A percentile compares a stretch with the other conserved stretches of the same genome.
Evolutionary conservation across 257 asterid species (phyloP).

Genomic region (Primulina huaijiensis): DNA sequence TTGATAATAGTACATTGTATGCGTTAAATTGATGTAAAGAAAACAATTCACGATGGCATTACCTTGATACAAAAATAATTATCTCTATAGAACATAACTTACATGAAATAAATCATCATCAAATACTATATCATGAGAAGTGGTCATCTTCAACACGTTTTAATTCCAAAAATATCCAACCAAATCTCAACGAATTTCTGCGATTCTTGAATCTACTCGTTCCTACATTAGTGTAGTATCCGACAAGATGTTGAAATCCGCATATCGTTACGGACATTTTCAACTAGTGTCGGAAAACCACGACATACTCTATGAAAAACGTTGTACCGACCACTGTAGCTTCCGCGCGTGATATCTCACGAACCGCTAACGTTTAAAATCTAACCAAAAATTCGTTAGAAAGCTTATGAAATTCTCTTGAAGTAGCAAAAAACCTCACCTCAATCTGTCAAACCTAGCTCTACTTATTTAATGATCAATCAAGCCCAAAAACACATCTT

Average conservation of each 20-base stretch:
- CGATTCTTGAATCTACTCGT: constrained; percentile 28
- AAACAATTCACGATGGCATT: not conserved
- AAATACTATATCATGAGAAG: not conserved
- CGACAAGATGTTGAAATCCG: constrained; percentile 1
- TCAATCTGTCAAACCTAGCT: constrained; percentile 25
- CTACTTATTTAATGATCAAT: constrained; percentile 40
- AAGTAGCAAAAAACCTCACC: constrained; percentile 19
- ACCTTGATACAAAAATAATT: not conserved
- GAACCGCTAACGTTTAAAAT: not conserved
- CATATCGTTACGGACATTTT: constrained; percentile 28
- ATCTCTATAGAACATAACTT: not conserved
- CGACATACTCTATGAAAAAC: constrained; percentile 28
- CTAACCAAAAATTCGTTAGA: constrained; percentile 17
- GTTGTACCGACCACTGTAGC: constrained; percentile 41
- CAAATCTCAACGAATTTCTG: constrained; percentile 31
- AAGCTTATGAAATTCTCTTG: constrained; percentile 57
- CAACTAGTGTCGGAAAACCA: constrained; percentile 26
- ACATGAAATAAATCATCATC: not conserved
- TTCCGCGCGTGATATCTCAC: constrained; percentile 33
- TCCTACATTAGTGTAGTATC: constrained; percentile 27
- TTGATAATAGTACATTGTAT: too few species aligned
- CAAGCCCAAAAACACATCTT: constrained; percentile 64
- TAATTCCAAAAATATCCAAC: constrained; percentile 10
- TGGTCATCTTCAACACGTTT: constrained; percentile 61
- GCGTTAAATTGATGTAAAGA: not conserved